Conservation (phyloP, 2,329 filamentous ascomycete genomes). For the Paraphaeosphaeria sporulosa region DNA sequence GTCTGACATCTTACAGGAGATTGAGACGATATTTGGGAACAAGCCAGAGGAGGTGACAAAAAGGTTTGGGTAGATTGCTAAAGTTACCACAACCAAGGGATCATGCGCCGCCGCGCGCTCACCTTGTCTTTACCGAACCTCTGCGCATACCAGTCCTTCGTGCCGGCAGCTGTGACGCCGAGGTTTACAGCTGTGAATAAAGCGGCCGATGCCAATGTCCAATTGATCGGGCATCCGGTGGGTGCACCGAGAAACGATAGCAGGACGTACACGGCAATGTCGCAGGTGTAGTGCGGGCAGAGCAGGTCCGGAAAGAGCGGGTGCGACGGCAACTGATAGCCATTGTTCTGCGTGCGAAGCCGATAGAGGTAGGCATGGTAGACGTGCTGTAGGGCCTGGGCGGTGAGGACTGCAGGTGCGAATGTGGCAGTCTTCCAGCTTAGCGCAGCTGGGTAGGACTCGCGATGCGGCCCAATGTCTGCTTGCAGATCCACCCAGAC, state of each 20-base stretch:
- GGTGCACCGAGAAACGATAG: conserved; percentile 79
- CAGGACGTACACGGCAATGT: conserved; percentile 84
- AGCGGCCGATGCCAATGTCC: conserved; percentile 73
- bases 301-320: conserved; percentile 76
- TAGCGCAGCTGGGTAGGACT: conserved; percentile 20
- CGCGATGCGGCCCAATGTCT: neutral
- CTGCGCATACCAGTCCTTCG: conserved; percentile 64
- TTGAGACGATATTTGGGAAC: conserved; percentile 43
- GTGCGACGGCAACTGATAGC: conserved; percentile 81
- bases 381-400: conserved; percentile 76
- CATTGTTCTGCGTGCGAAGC: conserved; percentile 53
- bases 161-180: conserved; percentile 79
- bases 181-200: conserved; percentile 82
- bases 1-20: conserved; percentile 54
- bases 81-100: conserved; percentile 44
- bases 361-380: conserved; percentile 57
- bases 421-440: conserved; percentile 62
- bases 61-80: conserved; percentile 31
- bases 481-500: conserved; percentile 79
- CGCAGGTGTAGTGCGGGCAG: conserved; percentile 91
- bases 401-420: conserved; percentile 70
- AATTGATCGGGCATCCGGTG: conserved; percentile 69
- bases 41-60: conserved; percentile 37
- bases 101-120: conserved; percentile 38
- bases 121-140: conserved; percentile 44